Base-by-base conservation (phyloP, 2,329 filamentous ascomycete species). In the Teratosphaeria pseudoeucalypti region DNA sequence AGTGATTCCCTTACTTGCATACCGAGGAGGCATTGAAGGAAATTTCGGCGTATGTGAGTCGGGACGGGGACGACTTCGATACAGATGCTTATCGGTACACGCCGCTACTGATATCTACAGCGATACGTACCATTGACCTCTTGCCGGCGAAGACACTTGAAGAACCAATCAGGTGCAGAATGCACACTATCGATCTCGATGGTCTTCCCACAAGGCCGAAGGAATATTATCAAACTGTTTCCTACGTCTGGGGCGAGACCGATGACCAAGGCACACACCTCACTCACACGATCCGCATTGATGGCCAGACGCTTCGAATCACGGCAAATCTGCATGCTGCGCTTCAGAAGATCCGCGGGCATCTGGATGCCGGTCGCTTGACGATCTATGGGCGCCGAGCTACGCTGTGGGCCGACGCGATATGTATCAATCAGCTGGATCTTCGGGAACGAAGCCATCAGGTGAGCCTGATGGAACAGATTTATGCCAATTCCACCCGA, bases 341-440 rank as follows among this genome's bases (percentile, higher is more conserved):
- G 14, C 43, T 47, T n/a, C 43, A 47, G n/a, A 47, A 47, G 43
- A 47, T 47, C 14, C 43, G 43, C n/a, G 43, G 43, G 43, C 43
- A 47, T 47, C n/a, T 47, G n/a, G 43, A 47, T 47, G 43, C 43
- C 9, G 43, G 43, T 47, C 11, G n/a, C 7, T 47, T 47, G 43
- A 16, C 43, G 14, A 19, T 47, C 16, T 47, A 16, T 19, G 43
- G 43, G 14, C 43, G 43, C 16, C 43, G 43, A 47, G 43, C 43
- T 7, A 19, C 7, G 14, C 56, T 58, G 2, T 60, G 56, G 56
- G 56, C 47, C 9, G 59, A 60, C 54, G 54, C 58, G 6, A 52
- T 57, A 23, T 55, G 54, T 34, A 58, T 60, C 54, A 57, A 60
- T 14, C 59, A 60, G 52, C 32, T 55, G 27, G 59, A 58, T 26